phyloP scores from a whole-genome alignment of 306 rosid species.

The cucumber (Cucumis sativus) region Cucumber_9930_V3 NC_026659.2:24574001-24574500 shows the following conservation, averaged over 20 bases:
- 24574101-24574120: constrained; percentile 88
- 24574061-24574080: constrained; percentile 86
- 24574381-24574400: not conserved
- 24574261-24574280: constrained; percentile 8
- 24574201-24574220: constrained; percentile 99
- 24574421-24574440: not conserved
- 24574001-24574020: not conserved
- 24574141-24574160: constrained; percentile 97
- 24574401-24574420: not conserved
- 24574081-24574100: constrained; percentile 90
- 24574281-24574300: not conserved
- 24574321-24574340: not conserved
- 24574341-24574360: not conserved
- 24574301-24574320: not conserved
- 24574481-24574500: not conserved
- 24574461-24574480: not conserved
- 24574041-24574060: constrained; percentile 96
- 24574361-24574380: not conserved
- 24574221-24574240: constrained; percentile 67
- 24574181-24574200: constrained; percentile 80
- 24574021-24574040: constrained; percentile 60
- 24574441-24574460: not conserved
- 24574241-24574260: constrained; percentile 89
- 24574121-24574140: constrained; percentile 88
- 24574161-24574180: constrained; percentile 90